Percentiles rank a stretch among this genome's conserved stretches.
phyloP scores from a whole-genome alignment of 2,329 filamentous ascomycete genomes.

The Salinomyces thailandicus region DNA sequence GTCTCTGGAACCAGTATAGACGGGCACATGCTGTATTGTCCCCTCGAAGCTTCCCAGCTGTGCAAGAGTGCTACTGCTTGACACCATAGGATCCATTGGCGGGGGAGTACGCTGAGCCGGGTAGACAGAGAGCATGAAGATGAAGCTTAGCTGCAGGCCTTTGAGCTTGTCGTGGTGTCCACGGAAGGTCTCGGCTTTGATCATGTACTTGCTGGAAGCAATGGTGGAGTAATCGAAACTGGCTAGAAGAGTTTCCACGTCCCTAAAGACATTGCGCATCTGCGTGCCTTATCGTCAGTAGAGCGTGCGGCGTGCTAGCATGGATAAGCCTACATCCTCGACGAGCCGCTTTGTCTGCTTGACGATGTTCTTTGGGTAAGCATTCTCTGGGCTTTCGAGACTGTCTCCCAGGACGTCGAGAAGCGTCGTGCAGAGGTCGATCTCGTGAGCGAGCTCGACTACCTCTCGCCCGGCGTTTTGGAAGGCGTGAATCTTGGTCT shows the following conservation, averaged over 20 bases:
- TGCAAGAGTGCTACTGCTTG: not conserved
- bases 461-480: conserved; percentile 3
- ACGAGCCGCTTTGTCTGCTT: conserved; percentile 5
- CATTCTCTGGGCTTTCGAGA: conserved; percentile 2
- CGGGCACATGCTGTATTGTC: conserved; percentile 2
- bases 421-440: conserved; percentile 6
- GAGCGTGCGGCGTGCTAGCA: not conserved
- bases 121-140: conserved; percentile 6
- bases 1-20: conserved; percentile 2
- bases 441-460: conserved; percentile 7
- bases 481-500: conserved; percentile 3
- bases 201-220: conserved; percentile 1
- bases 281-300: not conserved
- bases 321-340: conserved; percentile 2
- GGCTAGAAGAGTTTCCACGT: not conserved
- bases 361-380: conserved; percentile 4
- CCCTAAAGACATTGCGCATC: conserved; percentile 2
- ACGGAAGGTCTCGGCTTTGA: conserved; percentile 2
- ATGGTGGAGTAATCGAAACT: conserved; percentile 2
- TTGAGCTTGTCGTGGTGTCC: conserved; percentile 5
- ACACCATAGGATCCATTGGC: not conserved
- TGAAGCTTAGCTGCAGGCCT: conserved; percentile 5
- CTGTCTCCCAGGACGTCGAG: conserved; percentile 4
- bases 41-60: conserved; percentile 2
- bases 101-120: conserved; percentile 1